Evolutionary conservation across 345 rosid species (phyloP).

Genomic region (Populus pruinosa): DNA sequence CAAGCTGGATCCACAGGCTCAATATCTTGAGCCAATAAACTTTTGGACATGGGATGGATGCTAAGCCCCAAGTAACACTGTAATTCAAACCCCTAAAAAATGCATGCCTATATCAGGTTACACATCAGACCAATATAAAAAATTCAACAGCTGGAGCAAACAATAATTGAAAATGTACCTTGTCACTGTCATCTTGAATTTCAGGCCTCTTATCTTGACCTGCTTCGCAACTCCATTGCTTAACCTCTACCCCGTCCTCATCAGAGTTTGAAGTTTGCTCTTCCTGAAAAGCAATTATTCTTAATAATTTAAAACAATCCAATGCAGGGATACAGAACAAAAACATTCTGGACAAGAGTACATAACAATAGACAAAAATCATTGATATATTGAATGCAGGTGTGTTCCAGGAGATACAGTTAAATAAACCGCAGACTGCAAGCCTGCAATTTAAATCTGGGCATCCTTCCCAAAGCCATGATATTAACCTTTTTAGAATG

Average conservation of each 20-base stretch:
- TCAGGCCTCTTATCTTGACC: constrained; percentile 29
- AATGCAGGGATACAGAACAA: background rate
- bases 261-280: constrained; percentile 24
- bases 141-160: background rate
- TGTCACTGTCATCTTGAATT: constrained; percentile 36
- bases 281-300: constrained; percentile 19
- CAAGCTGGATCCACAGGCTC: background rate
- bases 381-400: background rate
- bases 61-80: background rate
- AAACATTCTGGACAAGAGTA: too few relatives aligned
- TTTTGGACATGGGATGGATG: background rate
- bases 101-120: background rate
- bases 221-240: constrained; percentile 30
- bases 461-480: too few relatives aligned
- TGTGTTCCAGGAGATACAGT: background rate
- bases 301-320: background rate
- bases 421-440: background rate
- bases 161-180: constrained; percentile 31
- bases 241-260: constrained; percentile 31
- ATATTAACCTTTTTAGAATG: too few relatives aligned
- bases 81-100: background rate
- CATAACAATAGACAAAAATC: background rate
- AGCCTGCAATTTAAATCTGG: background rate
- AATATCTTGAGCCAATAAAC: background rate
- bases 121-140: background rate